Evolutionary conservation across 1,284 basidiomycete genomes (phyloP).

Genomic region (Tilletia setariae): DNA sequence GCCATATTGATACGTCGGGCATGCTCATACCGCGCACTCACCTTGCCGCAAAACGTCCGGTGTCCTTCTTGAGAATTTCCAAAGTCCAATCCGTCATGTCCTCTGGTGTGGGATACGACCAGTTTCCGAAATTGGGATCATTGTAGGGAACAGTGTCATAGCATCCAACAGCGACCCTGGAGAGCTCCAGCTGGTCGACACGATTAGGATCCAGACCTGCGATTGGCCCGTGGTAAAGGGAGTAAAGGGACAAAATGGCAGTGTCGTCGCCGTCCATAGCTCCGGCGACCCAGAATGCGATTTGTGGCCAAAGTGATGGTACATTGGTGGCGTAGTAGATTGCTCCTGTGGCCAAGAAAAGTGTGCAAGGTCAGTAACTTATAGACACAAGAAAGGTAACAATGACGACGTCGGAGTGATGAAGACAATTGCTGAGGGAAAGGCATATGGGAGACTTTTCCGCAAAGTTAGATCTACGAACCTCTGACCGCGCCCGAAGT

Average conservation of each 20-base stretch:
- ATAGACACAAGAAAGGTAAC: no score
- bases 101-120: neutral
- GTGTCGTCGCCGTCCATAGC: constrained; percentile 48
- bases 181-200: constrained; percentile 21
- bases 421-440: neutral
- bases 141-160: constrained; percentile 23
- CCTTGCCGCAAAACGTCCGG: constrained; percentile 1
- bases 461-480: constrained; percentile 31
- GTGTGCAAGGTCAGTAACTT: no score
- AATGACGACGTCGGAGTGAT: no score
- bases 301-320: constrained; percentile 34
- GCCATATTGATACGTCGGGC: neutral
- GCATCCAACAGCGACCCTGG: constrained; percentile 26
- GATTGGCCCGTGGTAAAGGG: neutral
- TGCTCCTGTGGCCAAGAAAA: constrained; percentile 32
- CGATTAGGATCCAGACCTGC: neutral
- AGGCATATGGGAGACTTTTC: neutral
- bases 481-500: neutral
- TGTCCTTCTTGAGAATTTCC: neutral
- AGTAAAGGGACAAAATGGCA: constrained; percentile 25
- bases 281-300: constrained; percentile 12
- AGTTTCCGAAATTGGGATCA: neutral
- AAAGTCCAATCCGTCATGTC: neutral
- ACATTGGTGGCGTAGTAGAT: constrained; percentile 33
- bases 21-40: neutral